A percentile compares a stretch with the other conserved stretches of the same genome.
These are phyloP conservation scores for Salix viminalis DNA, from an alignment of 345 rosid species.

Conservation along the genomic window DNA sequence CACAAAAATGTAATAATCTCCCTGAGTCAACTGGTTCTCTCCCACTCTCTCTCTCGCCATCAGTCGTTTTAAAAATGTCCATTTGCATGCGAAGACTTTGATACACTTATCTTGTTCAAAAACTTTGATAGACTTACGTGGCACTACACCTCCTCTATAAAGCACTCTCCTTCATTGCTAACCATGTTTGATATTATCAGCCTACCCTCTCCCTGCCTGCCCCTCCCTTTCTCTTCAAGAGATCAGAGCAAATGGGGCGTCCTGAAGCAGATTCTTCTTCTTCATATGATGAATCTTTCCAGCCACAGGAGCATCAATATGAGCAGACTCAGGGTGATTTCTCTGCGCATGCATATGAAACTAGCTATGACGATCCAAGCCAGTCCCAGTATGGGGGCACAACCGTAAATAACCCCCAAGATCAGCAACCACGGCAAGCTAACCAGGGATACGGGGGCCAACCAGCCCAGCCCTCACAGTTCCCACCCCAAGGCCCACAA, in stretches of 20 bases:
- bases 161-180: neutral
- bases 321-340: neutral
- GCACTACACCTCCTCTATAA: neutral
- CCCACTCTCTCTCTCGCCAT: neutral
- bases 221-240: neutral
- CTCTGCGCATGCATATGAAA: neutral
- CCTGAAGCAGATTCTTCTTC: neutral
- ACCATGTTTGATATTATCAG: neutral
- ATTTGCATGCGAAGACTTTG: too few relatives aligned
- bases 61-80: neutral
- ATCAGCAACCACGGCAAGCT: neutral
- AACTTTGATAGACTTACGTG: too few relatives aligned
- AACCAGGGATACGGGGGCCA: neutral
- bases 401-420: neutral
- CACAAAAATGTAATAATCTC: neutral
- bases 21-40: neutral
- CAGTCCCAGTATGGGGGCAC: neutral
- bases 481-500: neutral
- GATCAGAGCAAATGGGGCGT: slow-evolving; percentile 6
- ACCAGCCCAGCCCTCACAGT: neutral
- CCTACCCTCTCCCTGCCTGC: neutral
- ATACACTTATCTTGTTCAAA: too few relatives aligned
- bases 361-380: neutral
- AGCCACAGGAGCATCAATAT: neutral
- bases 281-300: neutral